These are phyloP conservation scores for Hortaea werneckii DNA, from an alignment of 2,329 filamentous ascomycete genomes.

Conservation along the genomic window DNA sequence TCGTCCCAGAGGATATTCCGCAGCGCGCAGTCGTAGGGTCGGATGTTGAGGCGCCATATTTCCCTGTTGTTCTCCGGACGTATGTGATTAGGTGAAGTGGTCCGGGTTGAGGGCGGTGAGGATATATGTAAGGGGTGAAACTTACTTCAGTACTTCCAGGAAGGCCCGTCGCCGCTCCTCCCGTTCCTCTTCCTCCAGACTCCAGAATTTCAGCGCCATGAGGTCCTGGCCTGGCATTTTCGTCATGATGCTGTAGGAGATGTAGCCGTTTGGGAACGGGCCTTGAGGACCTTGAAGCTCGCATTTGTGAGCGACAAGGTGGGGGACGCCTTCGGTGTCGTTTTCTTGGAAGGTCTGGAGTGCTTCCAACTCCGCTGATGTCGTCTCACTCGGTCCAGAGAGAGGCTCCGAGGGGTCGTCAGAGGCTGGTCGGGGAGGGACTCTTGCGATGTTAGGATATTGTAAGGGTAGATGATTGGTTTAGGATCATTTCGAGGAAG, in stretches of 20 bases:
- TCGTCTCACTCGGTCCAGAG: slow-evolving; percentile 16
- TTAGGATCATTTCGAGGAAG: too few species aligned
- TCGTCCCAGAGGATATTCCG: slow-evolving; percentile 22
- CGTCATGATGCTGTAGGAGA: slow-evolving; percentile 21
- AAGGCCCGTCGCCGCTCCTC: slow-evolving; percentile 17
- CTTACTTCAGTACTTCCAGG: slow-evolving; percentile 13
- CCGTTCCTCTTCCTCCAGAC: slow-evolving; percentile 9
- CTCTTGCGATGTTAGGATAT: slow-evolving; percentile 11
- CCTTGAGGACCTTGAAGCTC: slow-evolving; percentile 12
- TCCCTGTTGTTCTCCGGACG: slow-evolving; percentile 8
- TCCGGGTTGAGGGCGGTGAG: too few species aligned
- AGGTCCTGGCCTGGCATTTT: slow-evolving; percentile 18
- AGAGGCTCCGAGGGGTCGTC: slow-evolving; percentile 14
- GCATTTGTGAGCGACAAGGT: slow-evolving; percentile 15
- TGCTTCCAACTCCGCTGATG: slow-evolving; percentile 17
- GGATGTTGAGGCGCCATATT: slow-evolving; percentile 18
- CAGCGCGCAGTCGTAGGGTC: slow-evolving; percentile 22
- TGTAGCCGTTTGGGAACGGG: slow-evolving; percentile 19
- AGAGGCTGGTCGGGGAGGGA: slow-evolving; percentile 14
- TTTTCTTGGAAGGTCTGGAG: slow-evolving; percentile 14
- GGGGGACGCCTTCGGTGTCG: slow-evolving; percentile 12
- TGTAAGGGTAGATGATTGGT: background rate
- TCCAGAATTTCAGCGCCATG: slow-evolving; percentile 22
- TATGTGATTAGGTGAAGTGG: background rate
- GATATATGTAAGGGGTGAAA: too few species aligned